Evolutionary conservation across 2,329 filamentous ascomycete species (phyloP), one percentile per base, ranked within the genome.

Genomic region (Catunica adiposa): DNA sequence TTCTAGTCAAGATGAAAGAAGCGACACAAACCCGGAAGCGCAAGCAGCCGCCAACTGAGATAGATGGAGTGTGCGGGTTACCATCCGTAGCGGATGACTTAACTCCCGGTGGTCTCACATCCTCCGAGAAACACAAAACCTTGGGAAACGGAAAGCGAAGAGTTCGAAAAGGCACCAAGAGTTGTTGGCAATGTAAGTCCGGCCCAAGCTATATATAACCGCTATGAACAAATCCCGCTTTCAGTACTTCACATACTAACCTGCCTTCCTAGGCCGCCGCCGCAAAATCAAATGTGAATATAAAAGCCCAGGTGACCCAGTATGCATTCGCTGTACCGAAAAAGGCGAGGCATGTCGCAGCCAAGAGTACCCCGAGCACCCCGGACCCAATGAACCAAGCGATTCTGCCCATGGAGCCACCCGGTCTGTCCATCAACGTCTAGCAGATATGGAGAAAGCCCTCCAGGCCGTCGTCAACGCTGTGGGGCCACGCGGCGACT

Each of bases 171-270:
- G 77, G 77, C 25, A 80, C 77, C 0, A 70, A 69, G 51, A 79
- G 75, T 58, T 80, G 77, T 64, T 80, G 76, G 76, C 75, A 79
- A 63, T 80, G 77, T 71, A 71, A 73, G 65, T 58, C n/a, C 47
- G 15, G 42, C n/a, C 11, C 6, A 17, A 22, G 37, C 48, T 29
- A 31, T 34, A 9, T 15, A 29, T 23, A 51, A 5, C n/a, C n/a
- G 14, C 11, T 53, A 22, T n/a, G 42, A 23, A n/a, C 9, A n/a
- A 46, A 15, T 8, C 14, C 44, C 47, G 38, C 34, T 34, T 29
- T n/a, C n/a, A n/a, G n/a, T n/a, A n/a, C n/a, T n/a, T n/a, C n/a
- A n/a, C n/a, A n/a, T n/a, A n/a, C n/a, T 31, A 7, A 25, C 5
- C 31, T 15, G n/a, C 25, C 20, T 40, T 29, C 40, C 22, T 23